Conservation (phyloP, 805 yeast species). For the Barnettozyma salicaria region DNA sequence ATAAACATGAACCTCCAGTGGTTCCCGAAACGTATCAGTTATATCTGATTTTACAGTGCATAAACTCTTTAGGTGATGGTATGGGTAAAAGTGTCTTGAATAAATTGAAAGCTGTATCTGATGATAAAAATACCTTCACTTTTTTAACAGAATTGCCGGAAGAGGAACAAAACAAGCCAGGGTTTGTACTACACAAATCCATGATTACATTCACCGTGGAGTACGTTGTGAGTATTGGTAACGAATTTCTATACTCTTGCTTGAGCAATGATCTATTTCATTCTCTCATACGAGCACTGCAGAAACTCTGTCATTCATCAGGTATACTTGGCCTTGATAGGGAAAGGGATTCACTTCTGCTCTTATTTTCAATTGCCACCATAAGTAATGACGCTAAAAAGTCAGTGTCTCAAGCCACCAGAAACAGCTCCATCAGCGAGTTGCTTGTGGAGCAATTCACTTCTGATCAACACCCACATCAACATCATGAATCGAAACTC, state of each 20-base stretch:
- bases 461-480: constrained; percentile 12
- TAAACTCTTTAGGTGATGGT: constrained; percentile 60
- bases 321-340: constrained; percentile 60
- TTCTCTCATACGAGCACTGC: constrained; percentile 61
- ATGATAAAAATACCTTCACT: constrained; percentile 9
- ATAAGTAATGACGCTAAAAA: constrained; percentile 35
- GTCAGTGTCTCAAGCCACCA: constrained; percentile 9
- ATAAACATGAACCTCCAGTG: constrained; percentile 71
- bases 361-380: constrained; percentile 40
- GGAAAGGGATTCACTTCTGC: constrained; percentile 52
- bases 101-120: constrained; percentile 27
- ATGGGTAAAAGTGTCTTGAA: constrained; percentile 47
- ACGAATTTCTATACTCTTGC: constrained; percentile 54
- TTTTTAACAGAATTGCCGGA: constrained; percentile 13
- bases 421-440: constrained; percentile 42
- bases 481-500: constrained; percentile 10
- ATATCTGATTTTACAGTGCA: constrained; percentile 48
- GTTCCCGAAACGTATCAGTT: constrained; percentile 57
- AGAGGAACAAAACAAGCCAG: constrained; percentile 12
- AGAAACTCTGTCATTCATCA: constrained; percentile 74
- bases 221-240: constrained; percentile 38
- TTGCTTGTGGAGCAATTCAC: constrained; percentile 41
- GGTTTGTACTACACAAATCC: constrained; percentile 14
- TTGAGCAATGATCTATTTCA: constrained; percentile 70
- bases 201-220: constrained; percentile 34